Base-by-base conservation (phyloP, 805 yeast genomes). In the Saccharomycopsis fodiens region DNA sequence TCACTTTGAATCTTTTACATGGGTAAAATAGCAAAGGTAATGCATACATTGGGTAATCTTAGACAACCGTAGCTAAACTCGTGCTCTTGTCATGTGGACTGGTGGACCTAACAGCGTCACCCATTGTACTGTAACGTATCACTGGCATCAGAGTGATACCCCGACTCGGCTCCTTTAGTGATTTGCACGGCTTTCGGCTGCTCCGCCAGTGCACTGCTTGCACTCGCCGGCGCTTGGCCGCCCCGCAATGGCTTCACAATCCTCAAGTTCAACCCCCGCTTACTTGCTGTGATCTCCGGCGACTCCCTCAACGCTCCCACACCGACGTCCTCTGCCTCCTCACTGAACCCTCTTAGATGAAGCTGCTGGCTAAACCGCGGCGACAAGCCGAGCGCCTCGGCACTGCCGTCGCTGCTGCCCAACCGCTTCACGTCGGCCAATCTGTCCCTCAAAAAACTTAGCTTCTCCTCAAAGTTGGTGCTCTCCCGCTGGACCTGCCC, bases 181-280 rank as follows among this genome's bases (percentile, higher is more conserved):
- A n/a, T n/a, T n/a, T n/a, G n/a, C n/a, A n/a, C n/a, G n/a, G n/a
- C n/a, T n/a, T n/a, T n/a, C 32, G 13, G n/a, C 13, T n/a, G n/a
- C 13, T 13, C n/a, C n/a, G 13, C 32, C 13, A 13, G 13, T 29
- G n/a, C n/a, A n/a, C n/a, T n/a, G n/a, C n/a, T n/a, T n/a, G n/a
- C n/a, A n/a, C n/a, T 10, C 17, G 40, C 31, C 19, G 19, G 29
- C 16, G 46, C 59, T 5, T 61, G 64, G 5, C 80, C 79, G 1
- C 84, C 83, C 44, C 79, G 66, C 34, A 78, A 52, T 3, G 85
- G 84, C 58, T 78, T 79, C 16, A 80, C 76, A 5, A 82, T 80
- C 43, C 77, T 62, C 49, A 79, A 63, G 57, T 78, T 76, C 41
- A 78, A 61, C 1, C 82, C 82, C 17, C 41, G 46, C 32, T 50